Evolutionary conservation across 352 stramenopile genomes (phyloP).

Genomic region (Phytophthora pisi): DNA sequence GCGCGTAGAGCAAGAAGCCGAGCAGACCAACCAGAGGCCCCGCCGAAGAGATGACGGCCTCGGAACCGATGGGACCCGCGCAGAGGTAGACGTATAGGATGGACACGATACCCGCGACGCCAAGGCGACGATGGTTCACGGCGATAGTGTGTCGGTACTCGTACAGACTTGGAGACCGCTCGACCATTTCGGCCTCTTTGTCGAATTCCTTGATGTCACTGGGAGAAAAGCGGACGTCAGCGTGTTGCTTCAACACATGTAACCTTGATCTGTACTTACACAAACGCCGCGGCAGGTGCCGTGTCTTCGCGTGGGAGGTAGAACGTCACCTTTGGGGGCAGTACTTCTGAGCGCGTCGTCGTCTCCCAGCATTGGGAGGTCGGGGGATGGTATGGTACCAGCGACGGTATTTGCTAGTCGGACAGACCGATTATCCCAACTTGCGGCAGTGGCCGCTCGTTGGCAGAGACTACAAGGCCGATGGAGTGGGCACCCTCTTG

Average conservation of each 20-base stretch:
- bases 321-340: conserved; percentile 13
- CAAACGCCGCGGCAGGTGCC: conserved; percentile 6
- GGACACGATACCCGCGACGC: conserved; percentile 30
- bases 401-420: conserved; percentile 22
- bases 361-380: conserved; percentile 27
- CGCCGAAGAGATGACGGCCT: conserved; percentile 35
- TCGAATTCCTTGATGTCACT: conserved; percentile 35
- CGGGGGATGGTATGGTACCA: conserved; percentile 16
- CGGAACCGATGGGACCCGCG: conserved; percentile 39
- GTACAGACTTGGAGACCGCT: conserved; percentile 35
- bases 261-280: conserved; percentile 10
- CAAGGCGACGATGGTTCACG: conserved; percentile 44
- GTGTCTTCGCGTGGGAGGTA: conserved; percentile 12
- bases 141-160: conserved; percentile 4
- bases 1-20: conserved; percentile 82
- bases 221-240: not conserved
- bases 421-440: conserved; percentile 13
- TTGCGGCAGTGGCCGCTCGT: not conserved
- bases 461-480: conserved; percentile 13
- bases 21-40: conserved; percentile 75
- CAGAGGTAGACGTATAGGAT: conserved; percentile 51
- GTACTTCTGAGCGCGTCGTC: conserved; percentile 1
- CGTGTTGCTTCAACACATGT: no score
- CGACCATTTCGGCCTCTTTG: conserved; percentile 39
- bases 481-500: conserved; percentile 2